Conservation (phyloP, 2,329 filamentous ascomycete genomes). For the Parastagonospora avenae region DNA sequence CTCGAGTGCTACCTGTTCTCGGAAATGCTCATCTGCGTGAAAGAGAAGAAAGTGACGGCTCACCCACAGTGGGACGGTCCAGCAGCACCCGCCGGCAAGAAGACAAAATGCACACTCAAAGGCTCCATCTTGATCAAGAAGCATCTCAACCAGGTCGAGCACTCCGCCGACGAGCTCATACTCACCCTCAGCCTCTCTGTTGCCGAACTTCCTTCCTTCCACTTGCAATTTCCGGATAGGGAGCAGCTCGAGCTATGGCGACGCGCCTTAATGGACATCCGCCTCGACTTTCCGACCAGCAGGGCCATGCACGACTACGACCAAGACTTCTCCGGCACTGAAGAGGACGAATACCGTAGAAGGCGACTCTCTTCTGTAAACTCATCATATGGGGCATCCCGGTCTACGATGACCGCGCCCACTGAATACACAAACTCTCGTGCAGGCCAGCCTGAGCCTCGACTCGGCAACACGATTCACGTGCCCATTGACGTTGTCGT, state of each 20-base stretch:
- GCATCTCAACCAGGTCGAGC: constrained; percentile 89
- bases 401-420: constrained; percentile 84
- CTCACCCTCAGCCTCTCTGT: constrained; percentile 91
- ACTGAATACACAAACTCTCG: constrained; percentile 85
- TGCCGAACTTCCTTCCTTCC: constrained; percentile 89
- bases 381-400: constrained; percentile 81
- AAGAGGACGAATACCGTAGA: constrained; percentile 83
- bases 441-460: constrained; percentile 49
- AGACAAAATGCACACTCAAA: constrained; percentile 84
- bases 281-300: constrained; percentile 64
- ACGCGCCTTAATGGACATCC: constrained; percentile 81
- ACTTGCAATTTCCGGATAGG: constrained; percentile 84
- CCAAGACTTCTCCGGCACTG: constrained; percentile 77
- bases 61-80: constrained; percentile 70
- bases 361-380: constrained; percentile 81
- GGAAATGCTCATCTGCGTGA: constrained; percentile 99
- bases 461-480: constrained; percentile 66
- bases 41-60: constrained; percentile 79
- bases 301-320: constrained; percentile 75
- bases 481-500: constrained; percentile 95
- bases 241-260: constrained; percentile 90
- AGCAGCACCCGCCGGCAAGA: constrained; percentile 60
- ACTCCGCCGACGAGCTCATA: constrained; percentile 73
- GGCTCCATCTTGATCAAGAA: constrained; percentile 98
- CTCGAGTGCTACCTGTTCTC: constrained; percentile 95